Evolutionary conservation across 805 yeast species (phyloP), one percentile per base, ranked within the genome.

Genomic region (Wickerhamia fluorescens): DNA sequence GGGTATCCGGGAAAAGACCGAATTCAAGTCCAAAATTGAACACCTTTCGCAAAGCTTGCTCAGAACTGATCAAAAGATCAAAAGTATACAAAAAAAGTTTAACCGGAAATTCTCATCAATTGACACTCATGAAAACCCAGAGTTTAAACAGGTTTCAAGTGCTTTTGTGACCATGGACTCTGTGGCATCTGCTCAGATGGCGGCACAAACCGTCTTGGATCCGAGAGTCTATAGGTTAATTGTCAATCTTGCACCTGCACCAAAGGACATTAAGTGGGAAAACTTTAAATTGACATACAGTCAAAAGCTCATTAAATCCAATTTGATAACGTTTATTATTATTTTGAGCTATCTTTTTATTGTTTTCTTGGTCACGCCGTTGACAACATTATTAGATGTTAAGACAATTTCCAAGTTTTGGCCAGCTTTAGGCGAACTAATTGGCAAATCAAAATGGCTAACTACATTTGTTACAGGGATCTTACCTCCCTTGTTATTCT

Each of bases 401-500:
- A 71, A 66, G 42, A 65, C 78, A 1, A 71, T 75, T 30, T 61
- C 64, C 28, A 72, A 70, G 40, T 51, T 73, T 33, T 74, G 78
- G 76, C 79, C 79, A 3, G 70, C 64, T 6, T 58, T 74, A 22
- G 81, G 79, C 1, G 61, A 67, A n/a, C 51, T 66, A 27, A 63
- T 75, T 27, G 44, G 69, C 22, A 56, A 64, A 27, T 73, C 75
- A 17, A 66, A 69, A 26, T 62, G 70, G 64, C 44, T 68, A 16
- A 63, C 75, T 15, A 68, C 77, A 0, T 53, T 73, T 28, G 77
- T 75, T 14, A 73, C 79, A 4, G 80, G 80, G 56, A 61, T 75
- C 31, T 55, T 75, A 44, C 81, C 81, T 9, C 77, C 81, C 8
- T 63, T 73, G 33, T 65, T 75, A 31, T 75, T 73, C 51, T 65